Evolutionary conservation across 73 alveolate species (phyloP).

Genomic region (Tetrahymena thermophila): DNA sequence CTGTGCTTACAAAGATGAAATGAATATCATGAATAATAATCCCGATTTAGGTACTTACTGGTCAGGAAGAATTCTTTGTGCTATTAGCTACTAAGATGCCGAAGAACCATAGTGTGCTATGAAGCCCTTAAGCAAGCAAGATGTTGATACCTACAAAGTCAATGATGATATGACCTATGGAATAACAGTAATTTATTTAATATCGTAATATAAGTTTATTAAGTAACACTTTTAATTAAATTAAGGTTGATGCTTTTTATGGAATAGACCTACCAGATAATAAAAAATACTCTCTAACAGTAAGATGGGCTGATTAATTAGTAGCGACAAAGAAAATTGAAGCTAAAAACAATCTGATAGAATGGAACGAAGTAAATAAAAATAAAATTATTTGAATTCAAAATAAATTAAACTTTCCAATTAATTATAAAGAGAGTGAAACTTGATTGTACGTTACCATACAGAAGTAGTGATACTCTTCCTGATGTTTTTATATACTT

Average conservation of each 20-base stretch:
- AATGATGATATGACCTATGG: neutral
- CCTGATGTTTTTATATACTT: slow-evolving; percentile 35
- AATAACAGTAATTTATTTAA: neutral
- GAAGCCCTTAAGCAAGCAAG: neutral
- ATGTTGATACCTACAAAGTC: neutral
- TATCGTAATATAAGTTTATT: neutral
- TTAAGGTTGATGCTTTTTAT: neutral
- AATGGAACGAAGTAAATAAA: slow-evolving; percentile 4
- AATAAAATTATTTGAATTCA: neutral
- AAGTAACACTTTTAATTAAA: neutral
- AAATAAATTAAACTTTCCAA: neutral
- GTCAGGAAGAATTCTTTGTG: slow-evolving; percentile 23
- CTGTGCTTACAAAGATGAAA: slow-evolving; percentile 2
- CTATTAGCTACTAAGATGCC: slow-evolving; percentile 6
- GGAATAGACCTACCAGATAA: neutral
- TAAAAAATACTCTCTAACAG: slow-evolving; percentile 10
- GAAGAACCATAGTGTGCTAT: slow-evolving; percentile 4
- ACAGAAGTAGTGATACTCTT: neutral
- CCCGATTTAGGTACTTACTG: slow-evolving; percentile 43
- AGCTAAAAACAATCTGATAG: slow-evolving; percentile 26
- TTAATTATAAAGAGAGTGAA: neutral
- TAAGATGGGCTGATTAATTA: slow-evolving; percentile 29
- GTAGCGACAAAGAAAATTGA: slow-evolving; percentile 6
- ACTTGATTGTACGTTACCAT: neutral
- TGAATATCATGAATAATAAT: slow-evolving; percentile 23